Conservation (phyloP, 2,329 filamentous ascomycete genomes). For the Stagonosporopsis vannaccii region DNA sequence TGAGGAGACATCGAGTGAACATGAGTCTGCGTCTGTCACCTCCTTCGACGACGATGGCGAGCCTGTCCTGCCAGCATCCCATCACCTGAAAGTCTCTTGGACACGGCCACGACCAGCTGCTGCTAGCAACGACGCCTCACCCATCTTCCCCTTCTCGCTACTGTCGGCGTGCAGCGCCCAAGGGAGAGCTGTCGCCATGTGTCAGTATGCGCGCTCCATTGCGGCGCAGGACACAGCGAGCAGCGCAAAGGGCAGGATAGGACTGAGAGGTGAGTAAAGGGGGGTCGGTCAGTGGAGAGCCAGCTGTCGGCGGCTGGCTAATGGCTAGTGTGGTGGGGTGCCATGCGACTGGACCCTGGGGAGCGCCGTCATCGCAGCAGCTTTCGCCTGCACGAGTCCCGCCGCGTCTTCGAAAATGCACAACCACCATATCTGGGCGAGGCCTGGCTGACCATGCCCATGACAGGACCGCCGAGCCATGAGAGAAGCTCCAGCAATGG, state of each 20-base stretch:
- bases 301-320: constrained; percentile 3
- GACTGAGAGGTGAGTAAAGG: constrained; percentile 25
- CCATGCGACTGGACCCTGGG: constrained; percentile 24
- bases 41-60: constrained; percentile 18
- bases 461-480: constrained; percentile 38
- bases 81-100: constrained; percentile 6
- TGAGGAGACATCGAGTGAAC: constrained; percentile 22
- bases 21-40: constrained; percentile 28
- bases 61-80: background rate
- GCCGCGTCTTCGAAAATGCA: constrained; percentile 17
- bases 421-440: constrained; percentile 18
- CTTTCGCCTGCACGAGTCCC: constrained; percentile 13
- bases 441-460: constrained; percentile 36
- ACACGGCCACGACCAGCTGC: constrained; percentile 1
- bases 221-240: constrained; percentile 33
- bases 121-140: background rate
- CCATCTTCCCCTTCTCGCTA: constrained; percentile 35
- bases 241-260: constrained; percentile 9
- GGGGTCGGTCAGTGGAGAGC: background rate
- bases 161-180: constrained; percentile 39
- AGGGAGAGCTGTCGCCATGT: constrained; percentile 36
- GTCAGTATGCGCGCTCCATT: constrained; percentile 36
- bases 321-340: constrained; percentile 13
- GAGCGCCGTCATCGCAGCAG: constrained; percentile 32
- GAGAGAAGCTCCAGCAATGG: constrained; percentile 24